phyloP scores from a whole-genome alignment of 176 grass and related monocot genomes.

The Oryza australiensis region DNA sequence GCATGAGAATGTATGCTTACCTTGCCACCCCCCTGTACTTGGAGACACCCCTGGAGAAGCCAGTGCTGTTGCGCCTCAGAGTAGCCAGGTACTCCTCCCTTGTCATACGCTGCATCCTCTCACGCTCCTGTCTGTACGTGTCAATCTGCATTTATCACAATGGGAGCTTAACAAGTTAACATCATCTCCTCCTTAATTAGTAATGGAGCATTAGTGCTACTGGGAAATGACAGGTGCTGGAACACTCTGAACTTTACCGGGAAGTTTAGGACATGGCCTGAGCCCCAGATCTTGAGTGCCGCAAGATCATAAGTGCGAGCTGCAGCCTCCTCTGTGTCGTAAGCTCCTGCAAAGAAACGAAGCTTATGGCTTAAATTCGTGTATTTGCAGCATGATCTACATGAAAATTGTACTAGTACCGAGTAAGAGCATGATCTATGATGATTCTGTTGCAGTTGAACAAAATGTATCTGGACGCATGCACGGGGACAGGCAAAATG shows the following conservation, averaged over 20 bases:
- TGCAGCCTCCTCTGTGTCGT: conserved; percentile 60
- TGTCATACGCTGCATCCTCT: conserved; percentile 61
- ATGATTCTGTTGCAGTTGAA: neutral
- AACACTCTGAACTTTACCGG: conserved; percentile 51
- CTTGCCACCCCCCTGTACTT: conserved; percentile 82
- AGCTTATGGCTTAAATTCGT: neutral
- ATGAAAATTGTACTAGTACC: neutral
- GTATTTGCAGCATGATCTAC: neutral
- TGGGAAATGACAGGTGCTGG: neutral
- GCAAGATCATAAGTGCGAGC: conserved; percentile 81
- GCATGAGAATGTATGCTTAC: conserved; percentile 20
- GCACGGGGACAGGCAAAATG: neutral
- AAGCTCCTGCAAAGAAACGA: conserved; percentile 46
- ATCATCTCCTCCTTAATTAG: neutral
- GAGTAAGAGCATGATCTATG: neutral
- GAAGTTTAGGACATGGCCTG: conserved; percentile 59
- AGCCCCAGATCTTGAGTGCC: conserved; percentile 78
- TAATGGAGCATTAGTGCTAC: neutral
- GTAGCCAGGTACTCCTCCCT: conserved; percentile 61
- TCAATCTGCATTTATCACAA: conserved; percentile 48
- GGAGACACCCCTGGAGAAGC: conserved; percentile 79
- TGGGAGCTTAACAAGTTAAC: neutral
- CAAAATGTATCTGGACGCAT: neutral
- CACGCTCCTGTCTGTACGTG: conserved; percentile 57
- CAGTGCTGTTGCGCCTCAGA: conserved; percentile 67